Conservation (phyloP, 192 early-diverging fungal species). For the Coemansia sp. region DNA sequence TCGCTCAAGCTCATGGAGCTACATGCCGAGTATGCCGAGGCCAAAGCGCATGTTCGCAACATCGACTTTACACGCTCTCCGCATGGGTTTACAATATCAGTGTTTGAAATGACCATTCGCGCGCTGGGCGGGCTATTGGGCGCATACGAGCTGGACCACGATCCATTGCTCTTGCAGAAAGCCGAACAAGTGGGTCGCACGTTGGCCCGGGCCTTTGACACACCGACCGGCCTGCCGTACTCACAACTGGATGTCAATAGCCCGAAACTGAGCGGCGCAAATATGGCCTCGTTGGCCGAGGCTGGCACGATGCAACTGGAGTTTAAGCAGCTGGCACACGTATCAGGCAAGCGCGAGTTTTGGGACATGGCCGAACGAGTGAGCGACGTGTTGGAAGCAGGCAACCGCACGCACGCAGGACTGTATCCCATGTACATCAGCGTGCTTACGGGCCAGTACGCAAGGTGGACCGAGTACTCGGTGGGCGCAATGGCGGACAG, state of each 20-base stretch:
- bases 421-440: slow-evolving; percentile 71
- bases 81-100: slow-evolving; percentile 1
- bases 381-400: slow-evolving; percentile 46
- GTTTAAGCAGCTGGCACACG: slow-evolving; percentile 75
- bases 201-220: slow-evolving; percentile 69
- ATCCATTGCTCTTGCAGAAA: slow-evolving; percentile 64
- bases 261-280: too few relatives aligned
- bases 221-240: slow-evolving; percentile 66
- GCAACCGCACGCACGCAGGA: slow-evolving; percentile 56
- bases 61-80: slow-evolving; percentile 54
- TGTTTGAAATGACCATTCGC: slow-evolving; percentile 86
- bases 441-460: slow-evolving; percentile 21
- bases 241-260: slow-evolving; percentile 58
- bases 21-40: slow-evolving; percentile 69
- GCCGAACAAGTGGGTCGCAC: slow-evolving; percentile 74
- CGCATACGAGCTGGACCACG: slow-evolving; percentile 73
- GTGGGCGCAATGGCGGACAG: slow-evolving; percentile 83
- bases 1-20: slow-evolving; percentile 79
- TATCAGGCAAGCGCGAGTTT: slow-evolving; percentile 76
- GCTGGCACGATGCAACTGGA: slow-evolving; percentile 84
- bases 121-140: slow-evolving; percentile 81
- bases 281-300: slow-evolving; percentile 58
- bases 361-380: slow-evolving; percentile 69
- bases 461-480: slow-evolving; percentile 52
- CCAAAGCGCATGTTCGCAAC: slow-evolving; percentile 61